Evolutionary conservation across 2,329 filamentous ascomycete genomes (phyloP), one percentile per base, ranked within the genome.

Genomic region (Diaporthe batatas): DNA sequence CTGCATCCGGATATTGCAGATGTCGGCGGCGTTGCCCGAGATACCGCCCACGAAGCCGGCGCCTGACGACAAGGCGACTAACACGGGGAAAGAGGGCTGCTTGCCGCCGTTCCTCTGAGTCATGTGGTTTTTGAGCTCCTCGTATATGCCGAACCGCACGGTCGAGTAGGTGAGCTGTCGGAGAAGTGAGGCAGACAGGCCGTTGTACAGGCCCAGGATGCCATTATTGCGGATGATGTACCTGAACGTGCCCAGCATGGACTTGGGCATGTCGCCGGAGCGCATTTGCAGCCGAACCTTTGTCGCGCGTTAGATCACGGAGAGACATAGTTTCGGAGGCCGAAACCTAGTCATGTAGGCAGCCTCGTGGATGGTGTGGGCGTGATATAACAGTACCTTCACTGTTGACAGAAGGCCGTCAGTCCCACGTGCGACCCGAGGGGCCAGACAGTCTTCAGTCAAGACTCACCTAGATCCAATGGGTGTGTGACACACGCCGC

Each of bases 1-100:
- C 84, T 99, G 96, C 96, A 99, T 99, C 76, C 96, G 94, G 65
- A 99, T 96, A 83, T 99, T 99, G 79, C 98, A 88, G 44, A 99
- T 95, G 81, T 99, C 96, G 76, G 95, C 96, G 3, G 95, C 95
- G 84, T 98, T 99, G 76, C 96, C 96, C 7, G 92, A 93, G 59
- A 98, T 85, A 65, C 96, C 96, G 75, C 96, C 96, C 3, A 97
- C 83, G 80, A 98, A 94, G 68, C 96, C 96, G 10, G 96, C 96
- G 36, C 91, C 84, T 32, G 91, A 92, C 69, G 96, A 94, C 83
- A 98, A 93, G 76, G 89, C 93, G 75, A 98, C 88, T 12, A 99
- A 91, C n/a, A 90, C 87, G 14, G 91, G 86, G 78, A 98, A 91
- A 2, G 92, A 91, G 3, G 95, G 92, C 68, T 85, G 83, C 54